Evolutionary conservation across 768 basidiomycete genomes (phyloP), one percentile per base, ranked within the genome.

Genomic region (Hygrophorus pudorinus): DNA sequence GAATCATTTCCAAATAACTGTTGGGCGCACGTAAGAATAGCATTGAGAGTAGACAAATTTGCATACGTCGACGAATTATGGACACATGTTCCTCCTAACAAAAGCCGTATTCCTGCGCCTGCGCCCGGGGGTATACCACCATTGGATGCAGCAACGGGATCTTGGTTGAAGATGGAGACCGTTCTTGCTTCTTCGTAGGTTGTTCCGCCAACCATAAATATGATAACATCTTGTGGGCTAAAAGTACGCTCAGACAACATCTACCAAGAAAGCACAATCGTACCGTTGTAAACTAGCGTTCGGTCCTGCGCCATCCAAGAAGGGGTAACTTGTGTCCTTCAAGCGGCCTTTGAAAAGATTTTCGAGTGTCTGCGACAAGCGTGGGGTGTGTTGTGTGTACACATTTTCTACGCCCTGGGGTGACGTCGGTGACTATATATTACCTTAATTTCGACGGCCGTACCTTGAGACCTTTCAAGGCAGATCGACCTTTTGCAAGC

Each of bases 391-490:
- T 53, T 98, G 96, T 45, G 91, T 99, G 59, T 97, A 99, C 12
- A 98, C 93, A 55, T 99, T 99, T 64, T 99, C 96, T 3, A 98
- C 94, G 2, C 96, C 96, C 89, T 93, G 44, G 3, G 50, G n/a
- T 5, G 2, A 5, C 5, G 30, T 12, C 27, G 1, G 46, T 57
- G 10, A 34, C 38, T 20, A 42, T 11, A 47, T 21, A 37, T 2
- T 10, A 44, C 17, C 28, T 5, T 27, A 16, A 28, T 21, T 6
- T 6, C 10, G 32, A 29, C 24, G 12, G 16, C 51, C 64, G 27
- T 44, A 89, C 90, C 75, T 96, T 96, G 38, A 99, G 68, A 5
- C 96, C 96, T 58, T 97, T 97, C 54, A 99, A 60, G 0, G 93
- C 96, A 24, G 88, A 92, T 44, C 91, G 81, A 2, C 96, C 96